phyloP scores from a whole-genome alignment of 2,329 filamentous ascomycete species.

The Aspergillus pseudotamarii region DNA sequence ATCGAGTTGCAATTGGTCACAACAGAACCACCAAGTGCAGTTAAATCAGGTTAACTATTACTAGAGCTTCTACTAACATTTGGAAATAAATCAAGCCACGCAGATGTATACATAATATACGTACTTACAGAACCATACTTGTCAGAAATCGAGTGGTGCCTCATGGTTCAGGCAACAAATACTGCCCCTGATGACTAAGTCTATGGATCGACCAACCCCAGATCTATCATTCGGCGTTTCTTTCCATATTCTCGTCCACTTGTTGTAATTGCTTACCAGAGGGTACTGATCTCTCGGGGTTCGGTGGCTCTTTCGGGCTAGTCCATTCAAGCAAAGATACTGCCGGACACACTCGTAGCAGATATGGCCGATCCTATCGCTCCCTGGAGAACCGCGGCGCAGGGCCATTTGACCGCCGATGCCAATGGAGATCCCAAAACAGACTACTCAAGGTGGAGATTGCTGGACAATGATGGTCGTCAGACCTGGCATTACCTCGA shows the following conservation, averaged over 20 bases:
- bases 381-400: slow-evolving; percentile 37
- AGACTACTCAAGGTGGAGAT: slow-evolving; percentile 80
- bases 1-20: neutral
- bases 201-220: neutral
- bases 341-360: neutral
- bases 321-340: neutral
- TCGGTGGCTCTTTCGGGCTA: neutral
- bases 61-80: too few species aligned
- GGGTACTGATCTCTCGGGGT: neutral
- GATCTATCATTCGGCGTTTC: neutral
- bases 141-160: neutral
- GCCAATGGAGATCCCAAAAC: slow-evolving; percentile 58
- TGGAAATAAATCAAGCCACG: too few species aligned
- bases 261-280: neutral
- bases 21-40: neutral
- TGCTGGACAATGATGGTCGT: slow-evolving; percentile 78
- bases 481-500: slow-evolving; percentile 93
- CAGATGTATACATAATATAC: neutral
- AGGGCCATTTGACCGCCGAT: slow-evolving; percentile 39
- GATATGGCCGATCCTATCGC: slow-evolving; percentile 34
- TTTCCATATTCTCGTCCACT: neutral
- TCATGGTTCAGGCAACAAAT: neutral
- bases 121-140: too few species aligned
- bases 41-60: neutral
- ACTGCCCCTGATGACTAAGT: slow-evolving; percentile 22